Conservation (phyloP, 2,329 filamentous ascomycete species). For the Cladosporium oxysporum region DNA sequence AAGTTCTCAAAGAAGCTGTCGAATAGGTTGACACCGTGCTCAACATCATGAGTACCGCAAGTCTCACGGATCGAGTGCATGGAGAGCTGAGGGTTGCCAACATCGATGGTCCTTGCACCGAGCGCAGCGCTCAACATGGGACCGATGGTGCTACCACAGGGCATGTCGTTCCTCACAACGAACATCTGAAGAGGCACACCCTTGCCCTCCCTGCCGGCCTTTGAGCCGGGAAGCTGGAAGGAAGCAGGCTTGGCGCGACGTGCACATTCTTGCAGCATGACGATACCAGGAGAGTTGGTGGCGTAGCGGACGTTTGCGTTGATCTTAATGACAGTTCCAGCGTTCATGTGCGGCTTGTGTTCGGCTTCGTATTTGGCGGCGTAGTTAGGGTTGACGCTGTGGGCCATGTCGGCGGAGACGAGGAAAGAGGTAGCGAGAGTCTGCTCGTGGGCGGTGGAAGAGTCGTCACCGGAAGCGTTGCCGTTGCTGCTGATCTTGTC, state of each 20-base stretch:
- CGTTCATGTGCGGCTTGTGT: constrained; percentile 94
- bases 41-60: constrained; percentile 82
- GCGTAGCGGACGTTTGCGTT: constrained; percentile 97
- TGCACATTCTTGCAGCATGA: constrained; percentile 85
- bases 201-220: constrained; percentile 51
- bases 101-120: constrained; percentile 83
- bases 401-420: constrained; percentile 95
- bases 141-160: constrained; percentile 94
- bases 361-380: constrained; percentile 84
- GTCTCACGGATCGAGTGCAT: constrained; percentile 98
- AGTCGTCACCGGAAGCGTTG: constrained; percentile 51
- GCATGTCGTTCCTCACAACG: constrained; percentile 92
- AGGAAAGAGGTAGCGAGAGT: constrained; percentile 89
- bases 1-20: constrained; percentile 84
- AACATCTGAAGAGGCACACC: constrained; percentile 91
- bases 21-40: constrained; percentile 82
- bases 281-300: constrained; percentile 93
- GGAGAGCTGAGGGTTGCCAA: constrained; percentile 90
- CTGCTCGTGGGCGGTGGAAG: constrained; percentile 87
- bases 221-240: constrained; percentile 35
- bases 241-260: constrained; percentile 52
- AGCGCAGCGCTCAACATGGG: constrained; percentile 91
- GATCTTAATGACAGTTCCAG: constrained; percentile 94
- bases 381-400: constrained; percentile 95
- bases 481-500: constrained; percentile 51